A percentile compares a stretch with the other conserved stretches of the same genome.
Conservation (phyloP, 805 yeast species). For the Candida piceae region DNA sequence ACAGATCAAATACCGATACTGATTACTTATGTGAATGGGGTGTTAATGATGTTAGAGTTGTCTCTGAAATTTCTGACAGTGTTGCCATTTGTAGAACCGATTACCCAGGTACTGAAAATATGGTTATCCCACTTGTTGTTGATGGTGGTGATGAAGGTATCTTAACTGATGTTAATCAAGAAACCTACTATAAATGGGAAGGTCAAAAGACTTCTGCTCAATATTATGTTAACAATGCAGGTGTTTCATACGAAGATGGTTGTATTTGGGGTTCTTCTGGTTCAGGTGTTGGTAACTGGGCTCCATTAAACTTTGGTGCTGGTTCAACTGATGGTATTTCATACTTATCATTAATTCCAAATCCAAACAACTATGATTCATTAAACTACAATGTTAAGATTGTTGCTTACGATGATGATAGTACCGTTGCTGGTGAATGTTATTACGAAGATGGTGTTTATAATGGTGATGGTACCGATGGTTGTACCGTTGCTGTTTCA, state of each 20-base stretch:
- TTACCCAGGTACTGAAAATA: conserved; percentile 98
- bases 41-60: conserved; percentile 60
- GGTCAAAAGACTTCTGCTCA: conserved; percentile 87
- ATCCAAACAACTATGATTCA: conserved; percentile 77
- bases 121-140: conserved; percentile 90
- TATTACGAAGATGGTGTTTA: conserved; percentile 37
- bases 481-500: conserved; percentile 63
- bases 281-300: conserved; percentile 93
- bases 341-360: conserved; percentile 88
- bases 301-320: conserved; percentile 92
- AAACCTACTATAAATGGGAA: conserved; percentile 73
- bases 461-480: conserved; percentile 60
- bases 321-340: conserved; percentile 71
- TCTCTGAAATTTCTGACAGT: conserved; percentile 52
- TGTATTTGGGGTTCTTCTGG: conserved; percentile 88
- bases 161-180: conserved; percentile 76
- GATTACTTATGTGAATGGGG: conserved; percentile 89
- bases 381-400: conserved; percentile 50
- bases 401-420: conserved; percentile 32
- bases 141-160: conserved; percentile 59
- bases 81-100: conserved; percentile 97
- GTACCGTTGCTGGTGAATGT: conserved; percentile 35
- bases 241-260: conserved; percentile 84
- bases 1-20: conserved; percentile 68
- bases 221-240: conserved; percentile 96